Conservation (phyloP, 306 rosid species). For the Cucurbita argyrosperma region DNA sequence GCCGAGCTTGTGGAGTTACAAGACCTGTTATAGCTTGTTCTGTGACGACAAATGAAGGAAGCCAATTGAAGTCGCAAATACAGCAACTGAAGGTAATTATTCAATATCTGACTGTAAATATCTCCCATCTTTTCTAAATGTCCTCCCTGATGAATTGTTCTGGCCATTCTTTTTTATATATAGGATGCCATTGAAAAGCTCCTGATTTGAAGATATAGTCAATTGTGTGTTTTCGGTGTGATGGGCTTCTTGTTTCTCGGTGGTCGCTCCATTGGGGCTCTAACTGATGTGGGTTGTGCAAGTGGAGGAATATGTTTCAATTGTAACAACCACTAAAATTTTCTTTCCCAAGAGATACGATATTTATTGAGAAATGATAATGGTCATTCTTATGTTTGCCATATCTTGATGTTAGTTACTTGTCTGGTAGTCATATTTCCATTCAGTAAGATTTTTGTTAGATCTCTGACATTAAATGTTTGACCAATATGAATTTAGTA, state of each 20-base stretch:
- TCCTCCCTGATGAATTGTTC: neutral
- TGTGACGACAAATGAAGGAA: constrained; percentile 82
- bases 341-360: neutral
- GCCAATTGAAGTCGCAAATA: constrained; percentile 80
- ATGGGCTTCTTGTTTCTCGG: constrained; percentile 56
- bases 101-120: neutral
- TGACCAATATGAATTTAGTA: neutral
- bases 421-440: neutral
- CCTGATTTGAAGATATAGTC: constrained; percentile 31
- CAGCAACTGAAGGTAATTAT: constrained; percentile 59
- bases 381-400: neutral
- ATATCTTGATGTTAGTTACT: neutral
- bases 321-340: constrained; percentile 15
- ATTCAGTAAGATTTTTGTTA: neutral
- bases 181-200: constrained; percentile 97
- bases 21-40: constrained; percentile 85
- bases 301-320: constrained; percentile 11
- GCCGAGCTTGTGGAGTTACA: constrained; percentile 86
- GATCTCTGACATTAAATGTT: neutral
- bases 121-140: neutral
- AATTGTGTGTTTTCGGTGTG: constrained; percentile 27
- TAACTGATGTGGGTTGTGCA: constrained; percentile 33
- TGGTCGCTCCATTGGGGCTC: constrained; percentile 57
- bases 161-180: constrained; percentile 3
- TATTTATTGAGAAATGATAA: neutral